Evolutionary conservation across 2,329 filamentous ascomycete genomes (phyloP).

Genomic region (Diaporthe batatas): DNA sequence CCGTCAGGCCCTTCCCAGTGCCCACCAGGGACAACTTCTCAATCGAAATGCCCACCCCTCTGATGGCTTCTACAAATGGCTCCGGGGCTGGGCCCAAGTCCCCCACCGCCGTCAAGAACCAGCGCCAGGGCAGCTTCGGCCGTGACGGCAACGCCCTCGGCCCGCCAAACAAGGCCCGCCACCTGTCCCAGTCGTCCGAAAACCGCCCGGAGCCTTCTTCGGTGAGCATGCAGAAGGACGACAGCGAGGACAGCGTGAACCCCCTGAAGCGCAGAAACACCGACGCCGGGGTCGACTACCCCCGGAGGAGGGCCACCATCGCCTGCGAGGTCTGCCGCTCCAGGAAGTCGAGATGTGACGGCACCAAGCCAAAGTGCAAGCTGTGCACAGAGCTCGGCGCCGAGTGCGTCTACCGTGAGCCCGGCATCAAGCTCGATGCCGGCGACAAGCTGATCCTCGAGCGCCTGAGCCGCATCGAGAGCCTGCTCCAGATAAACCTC

Average conservation of each 20-base stretch:
- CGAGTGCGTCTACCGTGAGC: constrained; percentile 87
- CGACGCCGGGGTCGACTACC: constrained; percentile 73
- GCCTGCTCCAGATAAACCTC: constrained; percentile 79
- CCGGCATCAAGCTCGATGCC: constrained; percentile 87
- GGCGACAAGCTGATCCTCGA: constrained; percentile 89
- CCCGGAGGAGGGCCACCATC: constrained; percentile 74
- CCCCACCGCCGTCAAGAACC: constrained; percentile 61
- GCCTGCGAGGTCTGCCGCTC: constrained; percentile 85
- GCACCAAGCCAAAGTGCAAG: constrained; percentile 85
- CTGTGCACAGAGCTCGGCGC: constrained; percentile 80
- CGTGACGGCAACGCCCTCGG: constrained; percentile 65
- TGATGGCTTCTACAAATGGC: constrained; percentile 55
- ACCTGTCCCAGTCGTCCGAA: constrained; percentile 68
- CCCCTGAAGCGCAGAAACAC: constrained; percentile 73
- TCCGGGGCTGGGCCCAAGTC: constrained; percentile 59
- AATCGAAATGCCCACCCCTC: constrained; percentile 63
- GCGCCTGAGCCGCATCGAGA: constrained; percentile 82
- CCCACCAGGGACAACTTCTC: constrained; percentile 62
- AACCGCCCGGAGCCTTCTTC: constrained; percentile 57
- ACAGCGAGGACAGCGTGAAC: constrained; percentile 67
- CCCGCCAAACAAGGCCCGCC: constrained; percentile 66
- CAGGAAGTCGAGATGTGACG: constrained; percentile 83
- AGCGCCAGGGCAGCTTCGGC: constrained; percentile 64
- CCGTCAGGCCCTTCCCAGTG: constrained; percentile 59
- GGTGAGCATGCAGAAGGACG: constrained; percentile 60